Evolutionary conservation across 1,284 basidiomycete genomes (phyloP), one percentile per base, ranked within the genome.

Genomic region (Microbotryum silenes-acaulis): DNA sequence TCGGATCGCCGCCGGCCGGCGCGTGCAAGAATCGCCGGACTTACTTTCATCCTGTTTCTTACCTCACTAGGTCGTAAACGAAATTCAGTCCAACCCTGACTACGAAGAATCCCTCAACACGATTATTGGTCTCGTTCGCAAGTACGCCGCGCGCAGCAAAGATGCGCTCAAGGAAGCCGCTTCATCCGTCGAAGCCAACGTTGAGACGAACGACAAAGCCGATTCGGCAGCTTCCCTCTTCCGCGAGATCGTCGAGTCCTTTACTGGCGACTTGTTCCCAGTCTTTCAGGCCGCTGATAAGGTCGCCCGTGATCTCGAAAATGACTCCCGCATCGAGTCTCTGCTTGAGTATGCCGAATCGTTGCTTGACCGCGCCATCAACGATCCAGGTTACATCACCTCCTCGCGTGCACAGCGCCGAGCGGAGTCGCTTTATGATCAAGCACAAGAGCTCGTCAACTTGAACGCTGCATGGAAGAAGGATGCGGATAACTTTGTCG

Each of bases 91-190:
- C 10, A 55, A 68, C 45, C 47, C 61, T 46, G 60, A 78, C 55
- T 79, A 78, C 72, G 70, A 74, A 56, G 66, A 75, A 53, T 70
- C 77, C 1, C 68, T 79, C 71, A 73, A 75, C 56, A 75, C 77
- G 31, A 73, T 79, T 48, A 71, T 76, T 53, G 57, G 63, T 57
- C 71, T 79, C 44, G 71, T 75, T 69, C 78, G 78, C 72, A 79
- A 79, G 72, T 79, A 78, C 73, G 73, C 72, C 42, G 64, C 72
- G 60, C 77, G 77, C 67, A 76, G 75, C 4, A 71, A 75, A 60
- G 74, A 75, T 25, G 75, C 77, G n/a, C 67, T 74, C 27, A 72
- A 74, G 14, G 75, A 77, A 69, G 74, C 75, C 29, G 68, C 71
- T 42, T 70, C 75, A 18, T 73, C 77, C 60, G 71, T 73, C 42